phyloP scores from a whole-genome alignment of 129 eudicot species.

The Centrapalus pauciflorus region DNA sequence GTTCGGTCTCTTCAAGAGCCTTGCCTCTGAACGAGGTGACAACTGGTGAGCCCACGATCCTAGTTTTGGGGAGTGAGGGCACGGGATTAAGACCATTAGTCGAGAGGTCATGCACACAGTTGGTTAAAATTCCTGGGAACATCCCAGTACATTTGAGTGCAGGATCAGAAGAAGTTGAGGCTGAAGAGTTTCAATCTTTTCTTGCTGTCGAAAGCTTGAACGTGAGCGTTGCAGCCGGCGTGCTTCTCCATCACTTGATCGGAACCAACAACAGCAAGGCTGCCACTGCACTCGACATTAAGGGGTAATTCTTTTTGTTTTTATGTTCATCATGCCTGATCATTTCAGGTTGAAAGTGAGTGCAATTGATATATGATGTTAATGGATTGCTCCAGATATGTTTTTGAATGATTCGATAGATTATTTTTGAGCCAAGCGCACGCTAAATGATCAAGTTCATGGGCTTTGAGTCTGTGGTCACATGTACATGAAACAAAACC shows the following conservation, averaged over 20 bases:
- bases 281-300: background rate
- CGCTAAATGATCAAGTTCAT: too few relatives aligned
- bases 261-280: slow-evolving; percentile 32
- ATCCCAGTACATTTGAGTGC: slow-evolving; percentile 45
- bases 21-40: slow-evolving; percentile 52
- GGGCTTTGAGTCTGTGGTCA: too few relatives aligned
- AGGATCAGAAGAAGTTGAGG: slow-evolving; percentile 44
- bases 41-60: slow-evolving; percentile 68
- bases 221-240: slow-evolving; percentile 98
- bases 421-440: too few relatives aligned
- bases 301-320: background rate
- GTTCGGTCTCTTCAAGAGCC: slow-evolving; percentile 71
- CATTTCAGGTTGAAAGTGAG: background rate
- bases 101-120: slow-evolving; percentile 80
- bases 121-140: slow-evolving; percentile 73
- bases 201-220: slow-evolving; percentile 95
- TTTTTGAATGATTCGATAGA: too few relatives aligned
- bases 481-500: too few relatives aligned
- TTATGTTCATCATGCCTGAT: slow-evolving; percentile 5
- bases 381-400: background rate
- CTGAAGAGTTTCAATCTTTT: slow-evolving; percentile 58
- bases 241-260: slow-evolving; percentile 79
- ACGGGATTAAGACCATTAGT: slow-evolving; percentile 92
- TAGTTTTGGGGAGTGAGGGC: slow-evolving; percentile 95
- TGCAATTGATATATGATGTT: slow-evolving; percentile 12